These are phyloP conservation scores for Dioszegia crocea DNA, from an alignment of 768 basidiomycete genomes.

Conservation along the genomic window DNA sequence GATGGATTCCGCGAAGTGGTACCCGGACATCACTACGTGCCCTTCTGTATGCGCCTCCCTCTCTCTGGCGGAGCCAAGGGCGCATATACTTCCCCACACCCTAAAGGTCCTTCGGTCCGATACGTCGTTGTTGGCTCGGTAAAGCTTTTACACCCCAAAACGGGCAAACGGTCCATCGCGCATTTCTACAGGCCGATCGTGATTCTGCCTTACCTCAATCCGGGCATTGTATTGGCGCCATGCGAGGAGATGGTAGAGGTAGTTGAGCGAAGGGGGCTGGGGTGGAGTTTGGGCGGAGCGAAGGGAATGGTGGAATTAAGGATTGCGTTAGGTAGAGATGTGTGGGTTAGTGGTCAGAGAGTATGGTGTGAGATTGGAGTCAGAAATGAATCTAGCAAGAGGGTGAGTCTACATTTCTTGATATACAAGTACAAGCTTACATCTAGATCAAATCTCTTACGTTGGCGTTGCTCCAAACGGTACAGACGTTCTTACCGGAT, in stretches of 20 bases:
- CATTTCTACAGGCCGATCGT: conserved; percentile 84
- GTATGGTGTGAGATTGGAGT: conserved; percentile 66
- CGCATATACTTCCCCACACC: conserved; percentile 50
- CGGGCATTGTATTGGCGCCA: conserved; percentile 60
- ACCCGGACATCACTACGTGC: conserved; percentile 66
- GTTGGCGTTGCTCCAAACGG: conserved; percentile 63
- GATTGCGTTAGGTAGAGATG: conserved; percentile 64
- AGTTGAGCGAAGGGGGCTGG: conserved; percentile 56
- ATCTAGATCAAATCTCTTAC: conserved; percentile 60
- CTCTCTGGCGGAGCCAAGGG: conserved; percentile 61
- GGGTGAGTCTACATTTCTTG: conserved; percentile 36
- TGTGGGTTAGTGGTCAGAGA: conserved; percentile 78
- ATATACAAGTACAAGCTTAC: background rate
- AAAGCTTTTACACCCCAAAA: conserved; percentile 65
- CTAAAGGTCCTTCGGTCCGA: conserved; percentile 62
- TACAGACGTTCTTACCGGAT: conserved; percentile 62
- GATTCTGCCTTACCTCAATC: conserved; percentile 71
- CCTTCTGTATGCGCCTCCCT: conserved; percentile 69
- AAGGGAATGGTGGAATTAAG: conserved; percentile 63
- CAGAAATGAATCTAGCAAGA: conserved; percentile 64
- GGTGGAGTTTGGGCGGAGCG: conserved; percentile 59
- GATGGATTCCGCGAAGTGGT: conserved; percentile 52
- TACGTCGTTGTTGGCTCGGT: conserved; percentile 80
- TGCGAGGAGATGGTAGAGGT: conserved; percentile 61
- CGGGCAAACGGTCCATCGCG: conserved; percentile 66